Evolutionary conservation across 306 rosid species (phyloP).

Genomic region (Fragaria nilgerrensis): DNA sequence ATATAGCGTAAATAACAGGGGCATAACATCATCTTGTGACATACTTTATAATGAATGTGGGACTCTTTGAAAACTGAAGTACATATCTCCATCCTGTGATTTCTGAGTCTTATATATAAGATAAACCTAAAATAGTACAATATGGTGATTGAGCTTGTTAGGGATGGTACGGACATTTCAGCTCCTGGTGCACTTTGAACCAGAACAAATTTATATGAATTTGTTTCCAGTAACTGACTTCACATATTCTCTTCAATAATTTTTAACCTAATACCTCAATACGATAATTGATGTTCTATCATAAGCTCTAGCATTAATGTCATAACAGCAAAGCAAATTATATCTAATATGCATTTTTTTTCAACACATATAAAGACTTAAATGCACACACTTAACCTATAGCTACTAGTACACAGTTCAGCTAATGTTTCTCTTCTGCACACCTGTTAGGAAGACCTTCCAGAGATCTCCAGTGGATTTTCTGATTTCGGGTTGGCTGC

Average conservation of each 20-base stretch:
- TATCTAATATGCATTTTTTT: neutral
- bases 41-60: neutral
- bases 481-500: slow-evolving; percentile 95
- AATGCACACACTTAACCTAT: neutral
- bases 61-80: neutral
- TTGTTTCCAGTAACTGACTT: neutral
- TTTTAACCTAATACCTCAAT: neutral
- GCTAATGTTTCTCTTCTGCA: neutral
- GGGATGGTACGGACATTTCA: neutral
- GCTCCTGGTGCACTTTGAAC: neutral
- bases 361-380: neutral
- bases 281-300: neutral
- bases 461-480: slow-evolving; percentile 92
- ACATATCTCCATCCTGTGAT: neutral
- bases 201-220: neutral
- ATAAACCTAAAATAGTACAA: neutral
- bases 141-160: neutral
- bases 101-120: neutral
- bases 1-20: neutral
- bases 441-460: slow-evolving; percentile 98
- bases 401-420: slow-evolving; percentile 11
- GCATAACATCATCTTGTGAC: neutral
- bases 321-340: neutral
- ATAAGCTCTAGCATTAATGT: neutral
- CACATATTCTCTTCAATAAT: neutral